Base-by-base conservation (phyloP, 2,329 filamentous ascomycete species). In the Colletotrichum endophyticum region DNA sequence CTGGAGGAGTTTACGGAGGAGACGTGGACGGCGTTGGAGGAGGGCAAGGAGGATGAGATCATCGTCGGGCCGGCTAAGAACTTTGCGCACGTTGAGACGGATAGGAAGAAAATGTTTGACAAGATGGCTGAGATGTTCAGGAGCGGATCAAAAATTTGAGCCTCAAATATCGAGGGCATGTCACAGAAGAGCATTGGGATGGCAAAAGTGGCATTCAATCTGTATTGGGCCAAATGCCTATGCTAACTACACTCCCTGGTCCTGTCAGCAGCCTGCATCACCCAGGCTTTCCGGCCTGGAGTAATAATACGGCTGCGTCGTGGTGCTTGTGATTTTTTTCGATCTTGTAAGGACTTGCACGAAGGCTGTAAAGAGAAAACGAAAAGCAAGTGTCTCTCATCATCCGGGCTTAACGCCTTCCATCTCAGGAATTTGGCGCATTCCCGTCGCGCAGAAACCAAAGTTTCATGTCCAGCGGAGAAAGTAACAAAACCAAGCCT, bases 1-100 rank as follows among this genome's bases (percentile, higher is more conserved):
- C 78, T 87, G 44, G 81, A 28, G 2, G 81, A 85, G 30, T 91
- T 88, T 78, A 84, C 83, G 3, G 84, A 89, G 1, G 85, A 87
- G 78, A 86, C 87, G 8, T 91, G 87, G 84, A 78, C 80, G 4
- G 87, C 84, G 4, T 79, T 91, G 61, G 77, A 80, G 12, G 77
- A 79, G 5, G 87, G 87, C 4, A 83, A 87, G 16, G 84, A 88
- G 63, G 84, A 89, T 2, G 77, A 78, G 63, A 76, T 78, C 27
- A 39, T 76, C 8, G 77, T 78, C 8, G 77, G 77, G 34, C 75
- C 76, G 12, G 73, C 70, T 13, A 78, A 70, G 44, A 57, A 63
- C 27, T 66, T 76, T 44, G 72, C 66, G 0, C 66, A 67, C 22
- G 61, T 78, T 8, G 78, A 79, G 56, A 62, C 36, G 53, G 72